phyloP scores from a whole-genome alignment of 371 early-diverging fungal species.

The Lichtheimia ramosa region DNA sequence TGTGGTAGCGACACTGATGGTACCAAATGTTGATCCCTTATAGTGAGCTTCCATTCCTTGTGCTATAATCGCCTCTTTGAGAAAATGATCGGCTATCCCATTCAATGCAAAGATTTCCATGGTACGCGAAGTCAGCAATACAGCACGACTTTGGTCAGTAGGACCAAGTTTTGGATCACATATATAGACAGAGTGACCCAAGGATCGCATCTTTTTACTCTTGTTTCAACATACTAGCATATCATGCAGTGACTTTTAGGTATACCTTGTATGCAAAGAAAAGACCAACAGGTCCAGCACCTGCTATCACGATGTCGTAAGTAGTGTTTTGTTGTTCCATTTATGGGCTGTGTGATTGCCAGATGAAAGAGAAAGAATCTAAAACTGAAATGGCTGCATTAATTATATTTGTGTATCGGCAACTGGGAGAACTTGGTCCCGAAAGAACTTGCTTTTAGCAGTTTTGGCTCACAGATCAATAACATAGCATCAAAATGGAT shows the following conservation, averaged over 20 bases:
- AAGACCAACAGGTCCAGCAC: constrained; percentile 47
- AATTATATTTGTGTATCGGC: too few species aligned
- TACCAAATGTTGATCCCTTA: constrained; percentile 16
- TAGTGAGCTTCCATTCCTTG: constrained; percentile 22
- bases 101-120: constrained; percentile 23
- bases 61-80: constrained; percentile 18
- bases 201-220: constrained; percentile 15
- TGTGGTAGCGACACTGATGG: not conserved
- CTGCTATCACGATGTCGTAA: constrained; percentile 34
- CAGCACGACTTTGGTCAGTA: constrained; percentile 42
- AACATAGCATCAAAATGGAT: too few species aligned
- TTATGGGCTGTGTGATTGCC: not conserved
- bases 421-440: too few species aligned
- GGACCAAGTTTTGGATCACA: constrained; percentile 35
- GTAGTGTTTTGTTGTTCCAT: too few species aligned
- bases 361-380: too few species aligned
- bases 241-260: not conserved
- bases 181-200: constrained; percentile 39
- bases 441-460: too few species aligned
- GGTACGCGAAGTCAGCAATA: constrained; percentile 36
- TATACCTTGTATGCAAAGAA: constrained; percentile 33
- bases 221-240: not conserved
- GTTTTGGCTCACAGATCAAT: too few species aligned
- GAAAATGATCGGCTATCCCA: constrained; percentile 22
- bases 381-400: too few species aligned